Percentiles rank a stretch among this genome's conserved stretches.
phyloP scores from a whole-genome alignment of 2,329 filamentous ascomycete species.

The Phaeosphaeriaceae sp. region DNA sequence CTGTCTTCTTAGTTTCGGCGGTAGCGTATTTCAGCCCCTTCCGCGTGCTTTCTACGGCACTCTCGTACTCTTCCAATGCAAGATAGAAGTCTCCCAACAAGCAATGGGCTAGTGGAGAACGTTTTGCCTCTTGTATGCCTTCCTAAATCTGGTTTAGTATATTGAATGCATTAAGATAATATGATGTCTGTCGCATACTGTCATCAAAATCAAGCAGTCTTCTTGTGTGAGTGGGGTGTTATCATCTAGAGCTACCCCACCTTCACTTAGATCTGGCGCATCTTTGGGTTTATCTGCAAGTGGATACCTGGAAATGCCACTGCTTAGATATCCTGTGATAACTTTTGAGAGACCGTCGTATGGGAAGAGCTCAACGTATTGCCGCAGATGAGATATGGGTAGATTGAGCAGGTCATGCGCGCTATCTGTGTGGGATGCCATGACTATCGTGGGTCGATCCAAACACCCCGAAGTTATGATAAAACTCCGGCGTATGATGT shows the following conservation, averaged over 20 bases:
- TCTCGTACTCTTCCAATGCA: slow-evolving; percentile 83
- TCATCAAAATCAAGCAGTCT: slow-evolving; percentile 82
- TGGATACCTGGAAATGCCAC: slow-evolving; percentile 83
- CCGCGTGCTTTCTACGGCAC: slow-evolving; percentile 77
- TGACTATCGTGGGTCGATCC: slow-evolving; percentile 13
- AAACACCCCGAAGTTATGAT: slow-evolving; percentile 2
- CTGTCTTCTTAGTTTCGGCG: slow-evolving; percentile 69
- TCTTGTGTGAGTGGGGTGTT: slow-evolving; percentile 70
- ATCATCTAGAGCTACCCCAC: slow-evolving; percentile 49
- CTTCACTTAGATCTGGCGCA: slow-evolving; percentile 54
- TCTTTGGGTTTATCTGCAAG: slow-evolving; percentile 44
- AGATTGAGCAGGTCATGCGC: slow-evolving; percentile 62
- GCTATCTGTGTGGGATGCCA: slow-evolving; percentile 46
- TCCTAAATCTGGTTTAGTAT: slow-evolving; percentile 37
- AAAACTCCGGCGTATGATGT: slow-evolving; percentile 4
- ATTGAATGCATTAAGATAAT: too few species aligned
- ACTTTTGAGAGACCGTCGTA: slow-evolving; percentile 82
- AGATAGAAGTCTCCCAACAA: slow-evolving; percentile 85
- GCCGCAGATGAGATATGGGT: slow-evolving; percentile 77
- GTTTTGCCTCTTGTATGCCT: slow-evolving; percentile 55
- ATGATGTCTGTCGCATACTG: slow-evolving; percentile 34
- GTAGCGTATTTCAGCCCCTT: slow-evolving; percentile 70
- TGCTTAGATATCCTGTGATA: slow-evolving; percentile 80
- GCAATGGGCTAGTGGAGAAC: slow-evolving; percentile 82
- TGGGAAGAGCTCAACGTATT: slow-evolving; percentile 85